Base-by-base conservation (phyloP, 257 asterid species). In the Hygrophila difformis region DNA sequence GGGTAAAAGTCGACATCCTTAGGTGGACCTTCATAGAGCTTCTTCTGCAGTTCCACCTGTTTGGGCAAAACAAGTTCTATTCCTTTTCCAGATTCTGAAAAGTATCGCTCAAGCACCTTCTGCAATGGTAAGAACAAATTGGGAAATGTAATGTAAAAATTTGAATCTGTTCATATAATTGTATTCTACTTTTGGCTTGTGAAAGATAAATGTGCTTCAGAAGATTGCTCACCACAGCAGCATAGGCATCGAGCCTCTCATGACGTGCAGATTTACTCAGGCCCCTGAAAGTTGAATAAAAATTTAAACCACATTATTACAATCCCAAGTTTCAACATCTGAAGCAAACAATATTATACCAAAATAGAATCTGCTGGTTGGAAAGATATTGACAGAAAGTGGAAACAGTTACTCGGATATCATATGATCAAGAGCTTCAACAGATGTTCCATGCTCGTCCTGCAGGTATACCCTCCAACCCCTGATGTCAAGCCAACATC, bases 391-490 rank as follows among this genome's bases (percentile, higher is more conserved):
- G 36, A 21, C 9, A 22, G 12, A 39, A 16, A 41, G 13, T 37
- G 40, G 24, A 42, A 26, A 53, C 2, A 23, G 12, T 64, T 68
- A 88, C 93, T 61, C 41, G 66, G 75, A 71, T 44, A 82, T 70
- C 94, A 89, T 84, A 70, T 65, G 76, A 48, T 60, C 76, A 34
- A 73, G 38, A 14, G 96, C 97, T 66, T 81, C 94, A 5, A 60
- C 41, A 11, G 95, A 74, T 24, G 97, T 78, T 55, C 94, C 97
- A 26, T 89, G 77, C 71, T 89, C 97, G 52, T 84, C 82, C 73
- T 84, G 93, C 67, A 88, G 65, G 76, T 84, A 88, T 12, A 84
- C 94, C 66, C 97, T 75, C 96, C 93, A 89, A 3, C 96, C 96
- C 84, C 97, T 89, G 68, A 47, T 47, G 40, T 28, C 38, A 12